Evolutionary conservation across 768 basidiomycete species (phyloP).

Genomic region (Pulveroboletus sp.): DNA sequence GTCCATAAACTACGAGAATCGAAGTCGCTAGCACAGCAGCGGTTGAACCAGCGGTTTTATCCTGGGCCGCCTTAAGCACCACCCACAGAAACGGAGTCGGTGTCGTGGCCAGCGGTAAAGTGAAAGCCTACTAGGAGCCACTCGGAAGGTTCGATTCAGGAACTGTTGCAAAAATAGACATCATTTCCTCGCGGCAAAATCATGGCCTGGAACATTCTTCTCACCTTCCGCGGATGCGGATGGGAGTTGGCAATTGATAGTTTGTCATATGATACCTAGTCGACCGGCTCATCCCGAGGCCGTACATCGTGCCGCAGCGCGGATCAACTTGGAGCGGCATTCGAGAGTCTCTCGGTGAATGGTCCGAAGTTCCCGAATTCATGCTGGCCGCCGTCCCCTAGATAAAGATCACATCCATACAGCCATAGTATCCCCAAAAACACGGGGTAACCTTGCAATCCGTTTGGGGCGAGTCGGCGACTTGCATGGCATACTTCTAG

Average conservation of each 20-base stretch:
- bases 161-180: not conserved
- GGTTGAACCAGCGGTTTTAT: no score
- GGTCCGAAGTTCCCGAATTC: slow-evolving; percentile 11
- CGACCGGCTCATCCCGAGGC: not conserved
- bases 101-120: no score
- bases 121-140: not conserved
- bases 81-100: no score
- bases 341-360: not conserved
- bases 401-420: not conserved
- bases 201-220: not conserved
- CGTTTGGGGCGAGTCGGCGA: not conserved
- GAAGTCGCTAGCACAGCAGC: no score
- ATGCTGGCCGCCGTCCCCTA: slow-evolving; percentile 2
- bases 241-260: slow-evolving; percentile 3
- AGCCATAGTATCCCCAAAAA: slow-evolving; percentile 6
- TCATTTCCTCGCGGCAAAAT: slow-evolving; percentile 12
- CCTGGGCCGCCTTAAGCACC: no score
- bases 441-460: not conserved
- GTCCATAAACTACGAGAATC: no score
- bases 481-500: not conserved
- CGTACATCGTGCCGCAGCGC: slow-evolving; percentile 7
- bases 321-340: slow-evolving; percentile 6
- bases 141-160: slow-evolving; percentile 1
- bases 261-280: no score
- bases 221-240: slow-evolving; percentile 3